Percentiles rank a stretch among this genome's conserved stretches.
These are phyloP conservation scores for Leccinum insolens DNA, from an alignment of 1,284 basidiomycete species.

Conservation along the genomic window DNA sequence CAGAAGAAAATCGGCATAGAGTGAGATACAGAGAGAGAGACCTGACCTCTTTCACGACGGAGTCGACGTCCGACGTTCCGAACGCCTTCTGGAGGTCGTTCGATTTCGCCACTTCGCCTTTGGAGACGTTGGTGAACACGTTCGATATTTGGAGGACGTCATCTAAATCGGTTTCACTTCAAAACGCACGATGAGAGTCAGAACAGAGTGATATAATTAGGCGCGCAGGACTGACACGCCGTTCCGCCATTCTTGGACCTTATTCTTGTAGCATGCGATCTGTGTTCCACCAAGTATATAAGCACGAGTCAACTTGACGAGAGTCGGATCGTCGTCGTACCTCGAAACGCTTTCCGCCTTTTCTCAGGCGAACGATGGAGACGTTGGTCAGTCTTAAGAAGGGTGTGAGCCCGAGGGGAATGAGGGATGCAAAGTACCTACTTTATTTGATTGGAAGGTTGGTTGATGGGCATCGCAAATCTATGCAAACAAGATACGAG, in stretches of 20 bases:
- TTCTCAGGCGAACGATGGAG: conserved; percentile 93
- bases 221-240: conserved; percentile 67
- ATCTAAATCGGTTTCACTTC: conserved; percentile 89
- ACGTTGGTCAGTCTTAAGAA: conserved; percentile 86
- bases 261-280: conserved; percentile 99
- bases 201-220: neutral
- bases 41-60: conserved; percentile 83
- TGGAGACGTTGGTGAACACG: conserved; percentile 96
- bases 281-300: conserved; percentile 36
- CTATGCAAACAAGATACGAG: conserved; percentile 1
- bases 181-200: conserved; percentile 10
- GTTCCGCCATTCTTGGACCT: conserved; percentile 94
- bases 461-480: conserved; percentile 62
- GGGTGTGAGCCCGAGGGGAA: conserved; percentile 8
- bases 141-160: conserved; percentile 98
- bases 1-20: neutral
- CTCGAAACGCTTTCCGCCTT: conserved; percentile 98
- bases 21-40: neutral
- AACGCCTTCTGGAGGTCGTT: conserved; percentile 94
- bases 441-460: conserved; percentile 90
- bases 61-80: conserved; percentile 71
- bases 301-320: conserved; percentile 1
- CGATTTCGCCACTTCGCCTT: conserved; percentile 90
- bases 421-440: conserved; percentile 29
- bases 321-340: conserved; percentile 41